phyloP scores from a whole-genome alignment of 2,329 filamentous ascomycete genomes.

The Cytospora leucostoma region DNA sequence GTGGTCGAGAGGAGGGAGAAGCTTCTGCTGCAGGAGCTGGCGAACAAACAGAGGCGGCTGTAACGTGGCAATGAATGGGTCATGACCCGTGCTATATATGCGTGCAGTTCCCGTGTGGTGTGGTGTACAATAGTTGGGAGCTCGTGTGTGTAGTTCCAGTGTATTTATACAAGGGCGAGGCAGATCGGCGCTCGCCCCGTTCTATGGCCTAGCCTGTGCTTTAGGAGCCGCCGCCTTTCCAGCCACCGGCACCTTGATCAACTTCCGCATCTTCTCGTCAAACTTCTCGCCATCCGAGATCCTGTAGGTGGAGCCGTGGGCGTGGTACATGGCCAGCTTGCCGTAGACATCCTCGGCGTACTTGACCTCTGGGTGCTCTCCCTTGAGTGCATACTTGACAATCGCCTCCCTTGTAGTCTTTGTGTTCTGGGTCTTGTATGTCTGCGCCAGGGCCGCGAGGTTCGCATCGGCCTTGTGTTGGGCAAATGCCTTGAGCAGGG shows the following conservation, averaged over 20 bases:
- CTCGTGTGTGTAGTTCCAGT: constrained; percentile 4
- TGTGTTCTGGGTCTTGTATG: constrained; percentile 26
- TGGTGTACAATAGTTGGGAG: not conserved
- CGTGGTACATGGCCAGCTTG: constrained; percentile 41
- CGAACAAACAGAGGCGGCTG: constrained; percentile 30
- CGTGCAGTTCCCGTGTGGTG: not conserved
- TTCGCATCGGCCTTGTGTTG: not conserved
- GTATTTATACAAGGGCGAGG: constrained; percentile 21
- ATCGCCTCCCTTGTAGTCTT: constrained; percentile 37
- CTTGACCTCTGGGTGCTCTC: constrained; percentile 40
- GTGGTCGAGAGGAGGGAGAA: constrained; percentile 54
- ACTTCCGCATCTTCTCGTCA: constrained; percentile 34
- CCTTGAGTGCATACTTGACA: constrained; percentile 41
- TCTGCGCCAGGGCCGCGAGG: not conserved
- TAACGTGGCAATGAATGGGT: not conserved
- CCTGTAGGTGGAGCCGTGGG: constrained; percentile 38
- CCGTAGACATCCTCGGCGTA: constrained; percentile 35
- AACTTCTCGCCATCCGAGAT: constrained; percentile 33
- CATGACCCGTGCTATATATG: not conserved
- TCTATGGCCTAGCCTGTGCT: constrained; percentile 1
- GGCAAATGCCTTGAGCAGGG: constrained; percentile 4
- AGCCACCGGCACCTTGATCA: constrained; percentile 15
- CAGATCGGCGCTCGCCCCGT: not conserved
- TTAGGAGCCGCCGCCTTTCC: not conserved
- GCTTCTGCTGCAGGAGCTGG: constrained; percentile 46